Base-by-base conservation (phyloP, 2,329 filamentous ascomycete genomes). In the Chrysosporium queenslandicum region DNA sequence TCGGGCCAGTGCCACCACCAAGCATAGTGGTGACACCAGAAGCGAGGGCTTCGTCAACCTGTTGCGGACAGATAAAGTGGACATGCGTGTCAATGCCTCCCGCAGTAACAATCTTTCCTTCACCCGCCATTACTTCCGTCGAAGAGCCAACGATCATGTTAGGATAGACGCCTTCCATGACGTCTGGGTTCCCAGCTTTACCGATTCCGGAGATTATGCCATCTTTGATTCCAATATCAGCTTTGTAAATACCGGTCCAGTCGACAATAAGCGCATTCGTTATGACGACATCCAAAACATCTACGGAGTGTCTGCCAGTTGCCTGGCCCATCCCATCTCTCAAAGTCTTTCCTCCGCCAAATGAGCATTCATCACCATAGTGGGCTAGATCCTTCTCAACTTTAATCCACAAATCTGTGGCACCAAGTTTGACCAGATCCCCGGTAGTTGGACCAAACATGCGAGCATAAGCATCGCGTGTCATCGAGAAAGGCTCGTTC, bases 321-420 rank as follows among this genome's bases (percentile, higher is more conserved):
- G 89, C 87, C 72, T 96, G 90, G 2, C 90, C 91, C 90, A 97
- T 97, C 29, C 91, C 91, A 67, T 97, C 91, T 56, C 91, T 80
- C 54, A 97, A 72, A 34, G 88, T 92, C 76, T 97, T 97, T 43
- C 91, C 91, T 41, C 91, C 91, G 14, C 91, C 91, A 68, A 97
- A 97, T 58, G 89, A 85, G 67, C 90, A 96, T 71, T 97, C 91
- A 58, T 97, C 91, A 7, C 91, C 91, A 64, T 94, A 94, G 3
- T 75, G 73, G 0, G 90, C 91, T 61, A 85, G 73, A 64, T 97
- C 91, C 56, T 82, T 85, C 71, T 97, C 91, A 4, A 97, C 86
- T 67, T 83, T 81, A 63, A 97, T 77, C 89, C 90, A 96, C 8
- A 97, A 75, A 66, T 94, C 85, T 2, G 90, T 97, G 56, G 80